These are phyloP conservation scores for Endocarpon pusillum DNA, from an alignment of 495 filamentous ascomycete species.

Conservation along the genomic window DNA sequence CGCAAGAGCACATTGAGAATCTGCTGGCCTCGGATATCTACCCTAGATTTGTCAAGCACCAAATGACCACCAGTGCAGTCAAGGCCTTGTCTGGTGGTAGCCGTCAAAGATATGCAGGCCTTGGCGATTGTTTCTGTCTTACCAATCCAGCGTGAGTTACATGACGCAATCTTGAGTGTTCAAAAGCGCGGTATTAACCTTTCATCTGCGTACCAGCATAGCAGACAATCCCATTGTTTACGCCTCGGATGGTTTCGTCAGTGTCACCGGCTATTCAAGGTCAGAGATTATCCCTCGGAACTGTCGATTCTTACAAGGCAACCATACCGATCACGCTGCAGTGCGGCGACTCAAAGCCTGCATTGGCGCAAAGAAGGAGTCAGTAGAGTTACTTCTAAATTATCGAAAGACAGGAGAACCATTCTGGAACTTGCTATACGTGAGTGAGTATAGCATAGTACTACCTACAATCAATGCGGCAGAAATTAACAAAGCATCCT, in stretches of 20 bases:
- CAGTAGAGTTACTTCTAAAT: constrained; percentile 34
- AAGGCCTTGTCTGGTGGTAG: constrained; percentile 18
- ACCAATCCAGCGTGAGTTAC: constrained; percentile 20
- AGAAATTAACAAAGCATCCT: neutral
- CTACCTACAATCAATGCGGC: neutral
- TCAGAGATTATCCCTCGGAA: constrained; percentile 30
- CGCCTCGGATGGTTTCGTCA: constrained; percentile 33
- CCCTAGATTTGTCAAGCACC: constrained; percentile 31
- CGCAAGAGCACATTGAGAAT: constrained; percentile 24
- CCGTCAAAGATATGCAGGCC: constrained; percentile 18
- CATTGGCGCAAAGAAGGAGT: constrained; percentile 24
- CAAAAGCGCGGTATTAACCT: neutral
- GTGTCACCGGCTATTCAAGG: constrained; percentile 28
- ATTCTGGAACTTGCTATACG: constrained; percentile 38
- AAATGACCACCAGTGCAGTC: constrained; percentile 23
- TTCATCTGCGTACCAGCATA: constrained; percentile 5
- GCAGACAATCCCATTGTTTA: constrained; percentile 34
- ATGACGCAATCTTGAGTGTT: neutral
- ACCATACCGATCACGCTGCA: constrained; percentile 24
- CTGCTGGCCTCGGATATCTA: constrained; percentile 27
- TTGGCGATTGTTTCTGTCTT: constrained; percentile 28
- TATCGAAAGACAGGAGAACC: constrained; percentile 33
- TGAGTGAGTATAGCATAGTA: constrained; percentile 10
- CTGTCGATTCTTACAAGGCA: constrained; percentile 33
- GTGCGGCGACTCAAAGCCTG: constrained; percentile 23